phyloP scores from a whole-genome alignment of 2,329 filamentous ascomycete genomes.

The Amauroascus niger region DNA sequence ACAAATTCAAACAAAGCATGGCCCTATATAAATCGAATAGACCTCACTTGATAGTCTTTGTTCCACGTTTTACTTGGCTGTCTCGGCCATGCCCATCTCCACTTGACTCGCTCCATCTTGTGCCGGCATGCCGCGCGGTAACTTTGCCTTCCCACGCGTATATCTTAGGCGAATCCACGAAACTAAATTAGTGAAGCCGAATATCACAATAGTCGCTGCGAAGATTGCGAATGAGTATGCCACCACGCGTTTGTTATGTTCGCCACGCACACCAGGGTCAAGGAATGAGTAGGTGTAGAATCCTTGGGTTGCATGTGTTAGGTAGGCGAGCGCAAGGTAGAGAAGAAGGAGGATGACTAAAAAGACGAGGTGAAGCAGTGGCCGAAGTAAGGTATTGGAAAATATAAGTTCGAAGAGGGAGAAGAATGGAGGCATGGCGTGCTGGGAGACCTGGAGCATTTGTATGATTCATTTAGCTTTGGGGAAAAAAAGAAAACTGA shows the following conservation, averaged over 20 bases:
- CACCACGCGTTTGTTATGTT: conserved; percentile 44
- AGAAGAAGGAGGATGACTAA: conserved; percentile 59
- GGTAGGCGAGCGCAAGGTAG: conserved; percentile 65
- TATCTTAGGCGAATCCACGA: not conserved
- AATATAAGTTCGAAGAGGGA: conserved; percentile 67
- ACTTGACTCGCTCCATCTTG: not conserved
- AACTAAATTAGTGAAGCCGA: not conserved
- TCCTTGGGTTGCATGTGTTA: conserved; percentile 58
- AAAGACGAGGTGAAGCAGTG: conserved; percentile 57
- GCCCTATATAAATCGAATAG: not conserved
- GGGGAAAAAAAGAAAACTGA: not conserved
- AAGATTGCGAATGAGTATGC: conserved; percentile 40
- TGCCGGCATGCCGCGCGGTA: not conserved
- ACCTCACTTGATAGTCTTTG: not conserved
- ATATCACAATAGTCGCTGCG: not conserved
- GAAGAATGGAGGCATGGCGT: conserved; percentile 63
- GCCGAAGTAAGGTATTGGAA: conserved; percentile 53
- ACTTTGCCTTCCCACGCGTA: not conserved
- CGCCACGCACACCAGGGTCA: conserved; percentile 42
- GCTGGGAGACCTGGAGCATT: conserved; percentile 52
- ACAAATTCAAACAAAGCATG: not conserved
- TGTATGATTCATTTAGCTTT: not conserved
- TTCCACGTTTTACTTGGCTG: not conserved
- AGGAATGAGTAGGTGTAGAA: conserved; percentile 74
- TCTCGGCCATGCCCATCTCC: not conserved